Base-by-base conservation (phyloP, 1,284 basidiomycete species). In the Gastroboletus turbinatus region DNA sequence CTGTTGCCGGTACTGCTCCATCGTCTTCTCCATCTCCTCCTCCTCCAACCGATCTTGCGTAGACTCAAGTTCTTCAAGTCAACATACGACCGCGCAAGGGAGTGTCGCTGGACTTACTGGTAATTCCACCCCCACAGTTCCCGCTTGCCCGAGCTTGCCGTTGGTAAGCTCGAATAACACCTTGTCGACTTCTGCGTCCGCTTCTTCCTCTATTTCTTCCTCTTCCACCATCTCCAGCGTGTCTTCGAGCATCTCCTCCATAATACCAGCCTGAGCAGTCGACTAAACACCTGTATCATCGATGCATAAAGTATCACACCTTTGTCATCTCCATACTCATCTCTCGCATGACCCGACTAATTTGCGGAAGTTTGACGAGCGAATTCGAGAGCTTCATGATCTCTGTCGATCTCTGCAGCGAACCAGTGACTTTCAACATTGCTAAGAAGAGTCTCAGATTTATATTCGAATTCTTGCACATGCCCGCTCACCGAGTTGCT, bases 311-410 rank as follows among this genome's bases (percentile, higher is more conserved):
- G n/a, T 32, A 50, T 35, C 72, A 23, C 58, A 91, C 94, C 84
- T 98, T 98, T 62, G 93, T 98, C 95, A 99, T 98, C 74, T 99
- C 96, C 85, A 95, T 92, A 66, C 90, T 93, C 94, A 99, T 96
- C 68, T 98, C 91, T 30, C 94, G 84, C 97, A 99, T 99, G 0
- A 86, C 83, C 61, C 87, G 88, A 70, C 87, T 92, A 52, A 99
- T 85, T 71, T 99, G 93, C 17, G 97, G 97, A 35, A 99, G 79
- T 69, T 88, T 95, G 66, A 99, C 80, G 45, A 99, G 82, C 46
- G 88, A 79, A 74, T 98, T 99, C 5, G 96, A 96, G 33, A 96
- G 81, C 76, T 93, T 99, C 96, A 99, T 99, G 61, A 99, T 98
- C 75, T 99, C 96, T 1, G 96, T 96, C 11, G 94, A 96, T 75